These are phyloP conservation scores for Citrullus colocynthis DNA, from an alignment of 306 rosid genomes.

Conservation along the genomic window DNA sequence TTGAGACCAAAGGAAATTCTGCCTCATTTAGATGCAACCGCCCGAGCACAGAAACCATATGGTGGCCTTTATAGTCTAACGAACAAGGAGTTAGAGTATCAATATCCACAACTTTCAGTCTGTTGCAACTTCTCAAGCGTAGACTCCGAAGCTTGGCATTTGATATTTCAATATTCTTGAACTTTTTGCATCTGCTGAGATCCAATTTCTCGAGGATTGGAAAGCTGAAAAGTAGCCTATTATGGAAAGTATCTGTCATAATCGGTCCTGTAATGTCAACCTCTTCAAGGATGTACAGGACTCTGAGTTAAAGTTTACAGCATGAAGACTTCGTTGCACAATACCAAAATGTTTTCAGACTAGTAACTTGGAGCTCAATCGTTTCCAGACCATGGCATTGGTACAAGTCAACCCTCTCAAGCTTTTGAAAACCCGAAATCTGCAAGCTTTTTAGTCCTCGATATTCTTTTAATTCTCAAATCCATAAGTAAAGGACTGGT, in stretches of 20 bases:
- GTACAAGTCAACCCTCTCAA: not conserved
- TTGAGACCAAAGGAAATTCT: not conserved
- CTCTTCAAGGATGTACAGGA: conserved; percentile 35
- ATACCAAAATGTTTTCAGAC: conserved; percentile 50
- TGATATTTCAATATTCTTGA: not conserved
- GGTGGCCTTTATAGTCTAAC: not conserved
- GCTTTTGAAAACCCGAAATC: not conserved
- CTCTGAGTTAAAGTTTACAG: conserved; percentile 27
- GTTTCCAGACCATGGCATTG: not conserved
- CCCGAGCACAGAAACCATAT: not conserved
- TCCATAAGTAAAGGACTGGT: conserved; percentile 31
- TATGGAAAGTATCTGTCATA: conserved; percentile 25
- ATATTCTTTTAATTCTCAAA: conserved; percentile 38
- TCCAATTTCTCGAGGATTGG: not conserved
- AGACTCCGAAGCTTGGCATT: not conserved
- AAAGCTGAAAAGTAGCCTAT: conserved; percentile 17
- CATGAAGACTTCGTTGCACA: conserved; percentile 15
- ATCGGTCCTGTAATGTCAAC: conserved; percentile 33
- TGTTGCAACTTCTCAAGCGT: not conserved
- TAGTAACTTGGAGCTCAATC: conserved; percentile 25
- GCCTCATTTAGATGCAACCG: not conserved
- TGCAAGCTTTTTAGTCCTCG: conserved; percentile 16
- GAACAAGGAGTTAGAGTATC: not conserved
- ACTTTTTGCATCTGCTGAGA: not conserved
- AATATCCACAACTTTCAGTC: not conserved